Conservation (phyloP, 441 rosid genomes). For the Macaranga tanarius region DNA sequence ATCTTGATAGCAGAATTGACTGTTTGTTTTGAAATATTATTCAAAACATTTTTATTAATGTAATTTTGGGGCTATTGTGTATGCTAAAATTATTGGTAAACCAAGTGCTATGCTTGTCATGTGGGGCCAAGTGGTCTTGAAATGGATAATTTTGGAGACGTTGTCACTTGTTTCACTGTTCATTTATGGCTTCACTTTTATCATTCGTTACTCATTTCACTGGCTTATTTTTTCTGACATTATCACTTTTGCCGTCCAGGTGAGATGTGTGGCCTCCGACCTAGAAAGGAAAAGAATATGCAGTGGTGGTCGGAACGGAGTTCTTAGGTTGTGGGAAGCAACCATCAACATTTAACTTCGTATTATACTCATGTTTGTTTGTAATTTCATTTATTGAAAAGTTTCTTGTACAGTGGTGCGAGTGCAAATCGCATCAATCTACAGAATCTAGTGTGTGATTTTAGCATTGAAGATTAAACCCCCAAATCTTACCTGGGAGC, state of each 20-base stretch:
- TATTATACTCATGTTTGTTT: not conserved
- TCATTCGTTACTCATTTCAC: not conserved
- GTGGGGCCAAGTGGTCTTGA: too few relatives aligned
- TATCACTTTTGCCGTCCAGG: constrained; percentile 45
- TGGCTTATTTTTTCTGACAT: not conserved
- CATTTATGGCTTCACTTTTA: too few relatives aligned
- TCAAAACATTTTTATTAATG: not conserved
- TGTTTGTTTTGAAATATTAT: not conserved
- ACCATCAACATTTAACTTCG: constrained; percentile 72
- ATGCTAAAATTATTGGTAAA: not conserved
- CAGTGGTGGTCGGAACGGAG: constrained; percentile 95
- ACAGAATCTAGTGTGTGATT: not conserved
- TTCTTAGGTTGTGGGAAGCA: constrained; percentile 97
- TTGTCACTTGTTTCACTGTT: too few relatives aligned
- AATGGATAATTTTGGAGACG: too few relatives aligned
- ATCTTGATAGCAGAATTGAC: not conserved
- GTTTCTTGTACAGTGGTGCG: not conserved
- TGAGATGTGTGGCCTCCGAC: constrained; percentile 89
- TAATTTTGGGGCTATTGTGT: too few relatives aligned
- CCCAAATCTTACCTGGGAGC: not conserved
- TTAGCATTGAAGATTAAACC: not conserved
- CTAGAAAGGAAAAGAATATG: constrained; percentile 98
- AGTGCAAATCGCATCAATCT: not conserved
- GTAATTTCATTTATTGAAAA: not conserved
- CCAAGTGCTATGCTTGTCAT: too few relatives aligned